Evolutionary conservation across 108 stramenopile genomes (phyloP), one percentile per base, ranked within the genome.

Genomic region (Pseudonitzschia multiseries): DNA sequence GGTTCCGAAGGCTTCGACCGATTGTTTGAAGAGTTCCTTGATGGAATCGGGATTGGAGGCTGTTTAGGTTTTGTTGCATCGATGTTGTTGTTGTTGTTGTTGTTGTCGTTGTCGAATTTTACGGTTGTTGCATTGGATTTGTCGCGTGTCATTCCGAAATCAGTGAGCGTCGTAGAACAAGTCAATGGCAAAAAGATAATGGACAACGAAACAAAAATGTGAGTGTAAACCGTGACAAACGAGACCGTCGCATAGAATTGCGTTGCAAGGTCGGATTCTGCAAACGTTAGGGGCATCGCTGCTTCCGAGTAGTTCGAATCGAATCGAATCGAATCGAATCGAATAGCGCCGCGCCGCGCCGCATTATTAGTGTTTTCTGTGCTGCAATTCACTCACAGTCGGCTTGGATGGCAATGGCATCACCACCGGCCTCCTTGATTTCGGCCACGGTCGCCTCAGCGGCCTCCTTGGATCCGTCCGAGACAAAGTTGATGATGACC

Each of bases 401-500:
- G 10, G 95, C 94, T 73, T 97, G 82, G 48, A 94, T 82, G 42
- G 95, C 96, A 42, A 93, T 80, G 36, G 92, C 92, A 70, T 91
- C 86, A 53, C 87, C 92, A 53, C 92, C 92, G 48, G 74, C 75
- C 36, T 72, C 89, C 72, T 93, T 90, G 75, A 97, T 94, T 57
- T 85, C 78, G 24, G 85, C 83, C 13, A 96, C 94, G 21, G 93
- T 89, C 12, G 80, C 91, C 44, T 92, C 80, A 14, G 97, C 98
- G 21, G 88, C 67, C 14, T 79, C 95, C 68, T 93, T 79, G 54
- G 83, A 84, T 44, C 92, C 84, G n/a, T 92, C 91, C 31, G 78
- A 79, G 1, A 92, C 92, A 70, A 97, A 98, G 82, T 97, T 98
- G 65, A 98, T 91, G 61, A 98, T 85, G 31, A 98, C 87, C 73